Conservation (phyloP, 768 basidiomycete genomes). For the Russula brevipes region DNA sequence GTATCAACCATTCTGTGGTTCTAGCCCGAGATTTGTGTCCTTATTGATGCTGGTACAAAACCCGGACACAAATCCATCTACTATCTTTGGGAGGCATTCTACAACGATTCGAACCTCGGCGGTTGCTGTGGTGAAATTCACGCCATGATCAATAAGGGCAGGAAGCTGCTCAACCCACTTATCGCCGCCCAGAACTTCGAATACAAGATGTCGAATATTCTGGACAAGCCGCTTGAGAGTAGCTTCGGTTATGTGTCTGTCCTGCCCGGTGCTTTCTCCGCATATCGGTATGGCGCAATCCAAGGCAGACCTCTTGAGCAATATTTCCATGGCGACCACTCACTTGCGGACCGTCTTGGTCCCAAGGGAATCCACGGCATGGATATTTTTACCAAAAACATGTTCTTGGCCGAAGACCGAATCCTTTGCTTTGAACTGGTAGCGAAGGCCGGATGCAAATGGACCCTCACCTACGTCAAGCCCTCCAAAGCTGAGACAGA, state of each 20-base stretch:
- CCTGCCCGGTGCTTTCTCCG: constrained; percentile 93
- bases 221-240: constrained; percentile 93
- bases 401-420: constrained; percentile 89
- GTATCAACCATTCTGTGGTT: constrained; percentile 12
- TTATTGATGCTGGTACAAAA: constrained; percentile 94
- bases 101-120: constrained; percentile 70
- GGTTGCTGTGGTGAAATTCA: constrained; percentile 95
- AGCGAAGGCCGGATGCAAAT: constrained; percentile 79
- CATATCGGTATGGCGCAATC: constrained; percentile 91
- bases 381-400: constrained; percentile 96
- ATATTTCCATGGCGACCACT: constrained; percentile 85
- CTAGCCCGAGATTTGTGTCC: constrained; percentile 86
- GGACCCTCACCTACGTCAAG: constrained; percentile 92
- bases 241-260: constrained; percentile 96
- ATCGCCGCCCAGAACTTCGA: constrained; percentile 96
- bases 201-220: constrained; percentile 98
- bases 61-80: constrained; percentile 95
- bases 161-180: constrained; percentile 85
- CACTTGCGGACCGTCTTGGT: constrained; percentile 86
- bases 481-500: constrained; percentile 95
- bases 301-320: constrained; percentile 82
- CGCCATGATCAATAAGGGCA: constrained; percentile 92
- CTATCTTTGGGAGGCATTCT: constrained; percentile 91
- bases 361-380: constrained; percentile 93
- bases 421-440: constrained; percentile 97